Base-by-base conservation (phyloP, 2,329 filamentous ascomycete genomes). In the Ophiosphaerella narmari region DNA sequence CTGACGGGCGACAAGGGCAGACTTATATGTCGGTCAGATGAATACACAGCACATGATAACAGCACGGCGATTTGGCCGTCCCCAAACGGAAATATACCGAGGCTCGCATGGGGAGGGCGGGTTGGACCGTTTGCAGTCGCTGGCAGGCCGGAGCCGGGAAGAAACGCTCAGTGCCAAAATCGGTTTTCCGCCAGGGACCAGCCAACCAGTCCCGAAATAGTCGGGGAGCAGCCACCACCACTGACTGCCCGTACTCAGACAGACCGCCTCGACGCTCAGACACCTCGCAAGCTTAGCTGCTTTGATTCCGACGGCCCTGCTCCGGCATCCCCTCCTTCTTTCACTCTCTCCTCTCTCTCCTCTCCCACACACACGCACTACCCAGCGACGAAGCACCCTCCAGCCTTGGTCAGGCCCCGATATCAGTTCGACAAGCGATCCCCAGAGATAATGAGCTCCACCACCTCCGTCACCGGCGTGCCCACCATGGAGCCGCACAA, bases 401-500 rank as follows among this genome's bases (percentile, higher is more conserved):
- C 80, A 89, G 90, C 92, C 93, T 97, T 95, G 93, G 93, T 97
- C 93, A 94, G 92, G 93, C 90, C 89, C 87, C 84, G 78, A 29
- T 80, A 82, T 52, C 62, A 29, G 26, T 59, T 62, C 75, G 72
- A 60, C 59, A 74, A 65, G 62, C 26, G 65, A 72, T 68, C 76
- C 78, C 78, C 78, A 78, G 80, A 69, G 70, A 29, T 8, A 67
- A 80, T 80, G 78, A 80, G 76, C 71, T 67, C 82, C 18, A 21
- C 1, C 3, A 21, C 18, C 18, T 21, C 18, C 18, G 18, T 21
- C 18, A 5, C 18, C 18, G 18, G 18, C 18, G 18, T 21, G 18
- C 18, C 18, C 51, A 60, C 70, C 52, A 77, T 82, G 65, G 75
- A 77, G 47, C 77, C 79, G 74, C 76, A 79, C 75, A 79, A 75